Base-by-base conservation (phyloP, 306 rosid genomes). In the Vachellia pachyceras region DNA sequence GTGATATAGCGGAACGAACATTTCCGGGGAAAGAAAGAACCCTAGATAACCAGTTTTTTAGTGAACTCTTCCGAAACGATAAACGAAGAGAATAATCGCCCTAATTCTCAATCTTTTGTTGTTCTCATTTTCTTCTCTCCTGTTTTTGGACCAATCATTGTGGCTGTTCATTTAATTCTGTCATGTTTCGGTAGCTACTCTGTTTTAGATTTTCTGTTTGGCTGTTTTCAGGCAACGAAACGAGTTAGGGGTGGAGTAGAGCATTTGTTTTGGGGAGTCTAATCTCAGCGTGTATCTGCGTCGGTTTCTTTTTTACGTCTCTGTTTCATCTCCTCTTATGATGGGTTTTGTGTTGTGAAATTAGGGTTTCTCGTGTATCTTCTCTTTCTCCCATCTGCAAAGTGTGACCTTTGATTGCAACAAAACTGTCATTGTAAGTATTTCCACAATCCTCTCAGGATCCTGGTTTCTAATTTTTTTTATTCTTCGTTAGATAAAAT, bases 351-450 rank as follows among this genome's bases (percentile, higher is more conserved):
- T 83, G 42, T 84, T 85, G 74, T 90, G 87, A 77, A 89, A 84
- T 89, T 94, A 92, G 98, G 97, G 98, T 91, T 92, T 90, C 57
- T 86, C 61, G 18, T 79, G 69, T 83, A 69, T 67, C 69, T 35
- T 20, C 80, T 72, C 22, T 80, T 37, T 61, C 60, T 1, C 47
- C 47, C n/a, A 41, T 87, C 46, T 40, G 37, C 64, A 50, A 80
- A 68, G 68, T 57, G 47, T 83, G 58, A 55, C 39, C 76, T 64
- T 78, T 60, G 58, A 75, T 35, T 42, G 37, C 49, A 57, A 70
- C 77, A 77, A 35, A 85, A 72, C 84, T 74, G 11, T 86, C 83
- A 78, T 82, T 78, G 93, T 90, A 82, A 92, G 97, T 89, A 58
- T 13, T 86, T 79, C 33, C 73, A 35, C 5, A 14, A 49, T 58